Base-by-base conservation (phyloP, 139 green algal species). In the Diplosphaera chodatii region DNA sequence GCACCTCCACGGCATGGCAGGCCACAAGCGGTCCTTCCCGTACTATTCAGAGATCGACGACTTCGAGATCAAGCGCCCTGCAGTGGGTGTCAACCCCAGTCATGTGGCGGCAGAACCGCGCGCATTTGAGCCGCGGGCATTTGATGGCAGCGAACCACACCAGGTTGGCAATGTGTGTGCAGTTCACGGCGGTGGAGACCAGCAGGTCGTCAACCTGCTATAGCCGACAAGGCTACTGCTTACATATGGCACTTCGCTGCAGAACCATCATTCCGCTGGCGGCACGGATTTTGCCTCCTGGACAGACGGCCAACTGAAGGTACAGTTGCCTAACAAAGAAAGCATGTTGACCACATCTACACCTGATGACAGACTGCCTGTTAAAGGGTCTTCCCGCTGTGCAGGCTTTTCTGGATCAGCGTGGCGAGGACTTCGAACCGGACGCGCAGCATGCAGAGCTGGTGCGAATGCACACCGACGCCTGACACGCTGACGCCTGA, bases 391-490 rank as follows among this genome's bases (percentile, higher is more conserved):
- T n/a, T n/a, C n/a, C n/a, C n/a, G n/a, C 40, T 30, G 62, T 56
- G 23, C 33, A 86, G 72, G 71, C 64, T 0, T 94, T 94, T 63
- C 71, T 95, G 40, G 88, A 94, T 27, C 74, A 84, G 67, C 80
- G 89, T 3, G 89, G 89, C 1, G 89, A 91, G 32, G 89, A 95
- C 69, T 91, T 75, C 74, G 89, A 92, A 32, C 82, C 92, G 69
- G 91, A 83, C 70, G 27, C 30, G 0, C 82, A 55, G 59, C 77
- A 82, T 18, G 67, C 73, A 6, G 70, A 78, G 37, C 77, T 91
- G 85, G 87, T 91, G n/a, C n/a, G n/a, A n/a, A n/a, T n/a, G n/a
- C n/a, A n/a, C n/a, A n/a, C n/a, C n/a, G n/a, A n/a, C n/a, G n/a
- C n/a, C n/a, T n/a, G n/a, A n/a, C n/a, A n/a, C n/a, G n/a, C n/a